Conservation (phyloP, 2,329 filamentous ascomycete genomes). For the Incumbomyces lentus region DNA sequence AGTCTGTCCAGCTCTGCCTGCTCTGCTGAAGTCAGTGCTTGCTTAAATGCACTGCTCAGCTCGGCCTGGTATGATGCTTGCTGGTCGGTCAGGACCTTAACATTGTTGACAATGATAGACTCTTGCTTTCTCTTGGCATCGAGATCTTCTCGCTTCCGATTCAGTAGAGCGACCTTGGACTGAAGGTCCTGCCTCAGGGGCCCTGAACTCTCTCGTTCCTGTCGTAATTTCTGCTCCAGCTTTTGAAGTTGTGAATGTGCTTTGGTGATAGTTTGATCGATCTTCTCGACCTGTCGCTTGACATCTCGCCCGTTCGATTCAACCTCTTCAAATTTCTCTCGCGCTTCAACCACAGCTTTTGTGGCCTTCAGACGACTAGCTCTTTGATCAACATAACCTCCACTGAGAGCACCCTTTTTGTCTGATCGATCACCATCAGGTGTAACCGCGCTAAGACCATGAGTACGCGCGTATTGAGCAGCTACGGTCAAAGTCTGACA, state of each 20-base stretch:
- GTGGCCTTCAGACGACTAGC: constrained; percentile 82
- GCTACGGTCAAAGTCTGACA: constrained; percentile 83
- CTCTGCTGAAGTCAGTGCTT: constrained; percentile 71
- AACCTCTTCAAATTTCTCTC: constrained; percentile 62
- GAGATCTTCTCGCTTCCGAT: constrained; percentile 61
- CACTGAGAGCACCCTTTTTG: constrained; percentile 88
- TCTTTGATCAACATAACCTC: constrained; percentile 80
- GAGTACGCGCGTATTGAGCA: constrained; percentile 81
- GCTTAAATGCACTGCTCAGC: constrained; percentile 79
- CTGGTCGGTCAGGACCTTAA: constrained; percentile 66
- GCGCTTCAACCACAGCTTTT: constrained; percentile 61
- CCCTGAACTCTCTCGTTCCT: constrained; percentile 72
- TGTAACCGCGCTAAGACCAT: constrained; percentile 86
- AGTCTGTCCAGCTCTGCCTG: constrained; percentile 68
- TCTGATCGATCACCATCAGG: constrained; percentile 90
- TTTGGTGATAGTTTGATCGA: constrained; percentile 80
- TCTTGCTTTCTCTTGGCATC: constrained; percentile 56
- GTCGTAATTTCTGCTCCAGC: constrained; percentile 64
- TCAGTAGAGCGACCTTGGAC: constrained; percentile 62
- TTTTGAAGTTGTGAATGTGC: constrained; percentile 79
- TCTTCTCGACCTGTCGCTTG: constrained; percentile 57
- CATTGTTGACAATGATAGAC: constrained; percentile 61
- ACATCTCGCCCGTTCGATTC: constrained; percentile 56
- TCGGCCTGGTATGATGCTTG: constrained; percentile 70
- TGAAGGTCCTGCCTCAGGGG: constrained; percentile 68